Evolutionary conservation across 1,139 yeast species (phyloP).

Genomic region (Sugiyamaella neomexicana): DNA sequence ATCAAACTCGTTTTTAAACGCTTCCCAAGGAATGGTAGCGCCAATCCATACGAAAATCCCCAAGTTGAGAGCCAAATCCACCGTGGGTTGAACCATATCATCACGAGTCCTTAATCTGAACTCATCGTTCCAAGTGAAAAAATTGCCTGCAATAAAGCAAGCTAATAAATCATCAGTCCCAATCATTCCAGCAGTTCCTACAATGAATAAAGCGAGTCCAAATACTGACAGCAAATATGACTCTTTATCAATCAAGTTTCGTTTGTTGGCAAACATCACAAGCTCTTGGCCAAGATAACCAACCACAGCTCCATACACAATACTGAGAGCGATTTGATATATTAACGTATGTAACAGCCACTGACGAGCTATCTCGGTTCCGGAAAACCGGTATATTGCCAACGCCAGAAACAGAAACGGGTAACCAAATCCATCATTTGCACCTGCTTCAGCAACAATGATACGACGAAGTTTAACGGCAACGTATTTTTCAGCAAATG

Average conservation of each 20-base stretch:
- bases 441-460: conserved; percentile 45
- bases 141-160: conserved; percentile 41
- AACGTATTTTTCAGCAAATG: conserved; percentile 44
- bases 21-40: conserved; percentile 42
- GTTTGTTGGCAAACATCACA: conserved; percentile 32
- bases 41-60: conserved; percentile 43
- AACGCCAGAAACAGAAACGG: conserved; percentile 44
- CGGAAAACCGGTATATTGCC: conserved; percentile 35
- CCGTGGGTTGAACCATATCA: conserved; percentile 37
- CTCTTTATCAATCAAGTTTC: conserved; percentile 47
- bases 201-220: conserved; percentile 68
- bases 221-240: conserved; percentile 70
- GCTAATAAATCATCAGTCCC: conserved; percentile 46
- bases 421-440: conserved; percentile 46
- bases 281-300: conserved; percentile 38
- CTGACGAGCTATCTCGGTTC: conserved; percentile 37
- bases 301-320: conserved; percentile 39
- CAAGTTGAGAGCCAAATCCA: conserved; percentile 41
- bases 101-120: conserved; percentile 37
- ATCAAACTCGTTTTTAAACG: conserved; percentile 31
- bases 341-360: conserved; percentile 43
- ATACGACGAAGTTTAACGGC: conserved; percentile 37
- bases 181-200: conserved; percentile 46
- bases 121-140: conserved; percentile 41
- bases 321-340: conserved; percentile 42